Evolutionary conservation across 2,329 filamentous ascomycete genomes (phyloP), one percentile per base, ranked within the genome.

Genomic region (Waltergamsia citrina): DNA sequence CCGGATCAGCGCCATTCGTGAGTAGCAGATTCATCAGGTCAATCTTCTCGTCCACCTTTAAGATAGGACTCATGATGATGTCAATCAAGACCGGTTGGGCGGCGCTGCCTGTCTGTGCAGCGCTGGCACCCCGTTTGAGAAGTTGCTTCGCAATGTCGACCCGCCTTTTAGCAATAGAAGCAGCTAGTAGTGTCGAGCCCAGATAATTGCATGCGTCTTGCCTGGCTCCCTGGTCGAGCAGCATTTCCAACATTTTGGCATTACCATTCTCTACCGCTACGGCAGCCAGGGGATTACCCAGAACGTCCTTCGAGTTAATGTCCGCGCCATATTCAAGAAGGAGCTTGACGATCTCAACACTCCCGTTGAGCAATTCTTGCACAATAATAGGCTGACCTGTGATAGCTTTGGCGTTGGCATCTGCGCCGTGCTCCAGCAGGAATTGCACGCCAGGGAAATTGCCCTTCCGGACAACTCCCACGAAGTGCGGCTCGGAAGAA

Each of bases 241-340:
- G 50, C 1, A 56, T 37, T 3, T 50, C 43, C 14, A 51, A 42
- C 40, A 63, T 49, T 7, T 49, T 45, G 14, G 46, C 38, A 36
- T 47, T 46, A 19, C 47, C 40, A 32, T 49, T 46, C 14, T 44
- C 40, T 6, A 49, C 35, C 1, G 56, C 57, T 10, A 56, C 36
- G 2, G 45, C 42, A 2, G 59, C 40, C 7, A 58, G 31, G 0
- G 49, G 47, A n/a, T 41, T 49, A 1, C 56, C 54, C 3, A 43
- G 49, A 7, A 53, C 35, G 18, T 57, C 52, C 4, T 36, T 44
- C 1, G 49, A 42, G 10, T 50, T 52, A 1, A 48, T 34, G 5
- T 52, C 47, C n/a, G 63, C 63, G 6, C 63, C 62, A 19, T 43
- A 44, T 9, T 49, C 41, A 15, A 59, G 36, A 3, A 59, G 43